phyloP scores from a whole-genome alignment of 163 green algal species.

The Chlamydomonas reinhardtii region DNA sequence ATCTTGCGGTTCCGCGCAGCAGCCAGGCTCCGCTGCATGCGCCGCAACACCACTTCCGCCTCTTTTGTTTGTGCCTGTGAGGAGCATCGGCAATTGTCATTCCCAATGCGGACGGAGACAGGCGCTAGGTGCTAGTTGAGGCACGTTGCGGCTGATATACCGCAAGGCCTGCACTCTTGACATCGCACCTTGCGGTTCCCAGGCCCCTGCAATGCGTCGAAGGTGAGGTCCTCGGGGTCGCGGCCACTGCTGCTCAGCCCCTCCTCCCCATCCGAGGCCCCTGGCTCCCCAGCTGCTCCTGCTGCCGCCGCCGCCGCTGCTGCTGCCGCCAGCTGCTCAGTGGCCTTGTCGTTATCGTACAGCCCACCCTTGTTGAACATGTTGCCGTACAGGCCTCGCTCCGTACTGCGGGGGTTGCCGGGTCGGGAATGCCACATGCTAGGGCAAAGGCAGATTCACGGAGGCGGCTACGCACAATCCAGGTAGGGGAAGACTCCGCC shows the following conservation, averaged over 20 bases:
- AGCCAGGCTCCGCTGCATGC: constrained; percentile 34
- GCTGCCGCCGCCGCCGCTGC: neutral
- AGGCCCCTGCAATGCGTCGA: neutral
- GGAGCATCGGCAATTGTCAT: no score
- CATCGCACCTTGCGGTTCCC: constrained; percentile 4
- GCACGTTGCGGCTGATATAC: no score
- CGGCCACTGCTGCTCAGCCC: neutral
- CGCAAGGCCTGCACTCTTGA: no score
- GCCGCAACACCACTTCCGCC: constrained; percentile 27
- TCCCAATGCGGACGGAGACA: no score
- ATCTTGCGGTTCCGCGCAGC: constrained; percentile 11
- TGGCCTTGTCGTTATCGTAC: neutral
- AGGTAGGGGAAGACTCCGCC: no score
- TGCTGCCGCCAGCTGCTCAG: neutral
- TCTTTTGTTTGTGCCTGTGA: neutral
- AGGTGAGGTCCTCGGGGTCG: constrained; percentile 15
- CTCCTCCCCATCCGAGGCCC: neutral
- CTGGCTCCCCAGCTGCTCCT: neutral
- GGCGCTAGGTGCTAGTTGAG: no score
- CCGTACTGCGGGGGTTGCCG: constrained; percentile 19
- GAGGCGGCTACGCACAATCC: no score
- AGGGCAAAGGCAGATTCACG: no score
- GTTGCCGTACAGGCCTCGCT: constrained; percentile 38
- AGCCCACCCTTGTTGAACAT: constrained; percentile 27
- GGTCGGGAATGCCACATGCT: no score